Evolutionary conservation across 225 moss, liverwort and hornwort genomes (phyloP).

Genomic region (Physcomitrellopsis africana): DNA sequence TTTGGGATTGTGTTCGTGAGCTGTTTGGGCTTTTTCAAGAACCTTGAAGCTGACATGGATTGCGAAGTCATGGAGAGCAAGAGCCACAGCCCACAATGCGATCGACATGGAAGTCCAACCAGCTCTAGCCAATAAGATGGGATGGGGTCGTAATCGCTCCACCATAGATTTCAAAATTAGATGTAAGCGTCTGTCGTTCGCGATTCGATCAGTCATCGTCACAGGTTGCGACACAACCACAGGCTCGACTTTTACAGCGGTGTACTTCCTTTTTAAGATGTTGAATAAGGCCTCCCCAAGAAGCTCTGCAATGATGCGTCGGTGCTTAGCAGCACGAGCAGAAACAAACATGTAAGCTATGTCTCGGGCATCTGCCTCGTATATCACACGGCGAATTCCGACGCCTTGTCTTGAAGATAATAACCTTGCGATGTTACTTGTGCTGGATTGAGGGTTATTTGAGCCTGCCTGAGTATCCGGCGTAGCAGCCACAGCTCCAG

Average conservation of each 20-base stretch:
- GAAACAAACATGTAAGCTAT: constrained; percentile 73
- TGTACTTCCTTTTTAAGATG: constrained; percentile 28
- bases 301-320: constrained; percentile 55
- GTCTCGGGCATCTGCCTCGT: constrained; percentile 73
- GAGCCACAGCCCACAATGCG: constrained; percentile 65
- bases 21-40: constrained; percentile 26
- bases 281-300: constrained; percentile 58
- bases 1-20: background rate
- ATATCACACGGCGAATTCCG: constrained; percentile 73
- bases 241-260: constrained; percentile 1
- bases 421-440: constrained; percentile 33
- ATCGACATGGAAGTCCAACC: constrained; percentile 57
- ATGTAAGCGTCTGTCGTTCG: constrained; percentile 56
- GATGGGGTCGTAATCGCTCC: constrained; percentile 58
- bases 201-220: constrained; percentile 18
- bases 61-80: constrained; percentile 61
- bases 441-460: constrained; percentile 29
- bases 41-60: constrained; percentile 40
- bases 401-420: constrained; percentile 69
- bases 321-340: constrained; percentile 50
- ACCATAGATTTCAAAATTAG: constrained; percentile 71
- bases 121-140: constrained; percentile 59
- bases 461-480: background rate
- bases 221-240: constrained; percentile 12
- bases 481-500: constrained; percentile 10